Evolutionary conservation across 148 eudicot genomes (phyloP).

Genomic region (Camellia japonica): DNA sequence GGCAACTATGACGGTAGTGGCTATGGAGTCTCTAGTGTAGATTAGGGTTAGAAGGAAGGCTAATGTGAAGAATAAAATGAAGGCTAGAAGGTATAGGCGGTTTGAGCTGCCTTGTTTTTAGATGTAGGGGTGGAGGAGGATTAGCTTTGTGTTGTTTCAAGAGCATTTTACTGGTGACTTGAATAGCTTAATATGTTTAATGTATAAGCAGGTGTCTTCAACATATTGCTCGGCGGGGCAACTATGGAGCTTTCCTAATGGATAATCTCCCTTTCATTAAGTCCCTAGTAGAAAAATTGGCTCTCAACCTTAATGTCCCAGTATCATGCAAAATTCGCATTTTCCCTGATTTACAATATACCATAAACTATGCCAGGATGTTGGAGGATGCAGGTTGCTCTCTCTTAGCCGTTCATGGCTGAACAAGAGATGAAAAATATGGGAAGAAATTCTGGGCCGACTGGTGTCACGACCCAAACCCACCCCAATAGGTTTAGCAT

Average conservation of each 20-base stretch:
- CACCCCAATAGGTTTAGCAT: too few relatives aligned
- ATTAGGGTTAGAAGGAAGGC: conserved; percentile 51
- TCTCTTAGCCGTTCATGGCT: conserved; percentile 92
- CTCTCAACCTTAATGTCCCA: conserved; percentile 70
- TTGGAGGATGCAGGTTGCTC: conserved; percentile 94
- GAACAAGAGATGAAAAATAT: conserved; percentile 93
- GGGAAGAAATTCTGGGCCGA: conserved; percentile 79
- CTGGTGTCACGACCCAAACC: conserved; percentile 30
- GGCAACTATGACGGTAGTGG: conserved; percentile 19
- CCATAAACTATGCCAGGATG: conserved; percentile 84
- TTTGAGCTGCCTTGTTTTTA: conserved; percentile 58
- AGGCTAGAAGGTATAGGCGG: conserved; percentile 47
- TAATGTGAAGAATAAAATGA: conserved; percentile 47
- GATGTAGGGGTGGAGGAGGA: conserved; percentile 66
- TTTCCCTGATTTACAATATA: conserved; percentile 72
- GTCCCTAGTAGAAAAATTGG: conserved; percentile 78
- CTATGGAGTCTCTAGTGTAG: conserved; percentile 40
- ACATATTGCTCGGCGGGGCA: conserved; percentile 85
- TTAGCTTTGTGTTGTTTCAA: conserved; percentile 47
- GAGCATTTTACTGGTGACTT: background rate
- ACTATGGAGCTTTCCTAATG: conserved; percentile 27
- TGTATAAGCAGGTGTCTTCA: conserved; percentile 77
- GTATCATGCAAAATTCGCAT: conserved; percentile 95
- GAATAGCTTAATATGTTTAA: background rate
- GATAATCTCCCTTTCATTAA: conserved; percentile 85